A percentile compares a stretch with the other conserved stretches of the same genome.
phyloP scores from a whole-genome alignment of 208 protist genomes.

The Leishmania aethiopica region DNA sequence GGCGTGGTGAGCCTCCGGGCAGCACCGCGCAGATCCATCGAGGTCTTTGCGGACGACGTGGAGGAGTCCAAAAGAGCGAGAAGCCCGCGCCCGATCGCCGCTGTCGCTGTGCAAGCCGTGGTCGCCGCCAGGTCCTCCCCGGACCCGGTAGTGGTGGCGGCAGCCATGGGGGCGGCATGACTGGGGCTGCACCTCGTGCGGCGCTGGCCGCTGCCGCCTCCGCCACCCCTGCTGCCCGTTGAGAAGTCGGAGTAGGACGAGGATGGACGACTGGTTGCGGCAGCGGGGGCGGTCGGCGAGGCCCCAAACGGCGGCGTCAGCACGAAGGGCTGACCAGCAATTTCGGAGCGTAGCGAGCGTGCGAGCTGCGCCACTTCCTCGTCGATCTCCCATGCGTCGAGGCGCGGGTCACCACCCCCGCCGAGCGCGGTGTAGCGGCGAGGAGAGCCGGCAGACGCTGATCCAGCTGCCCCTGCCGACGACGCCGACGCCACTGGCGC shows the following conservation, averaged over 20 bases:
- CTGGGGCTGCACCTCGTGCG: background rate
- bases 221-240: background rate
- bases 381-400: background rate
- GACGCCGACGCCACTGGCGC: background rate
- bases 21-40: background rate
- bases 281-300: background rate
- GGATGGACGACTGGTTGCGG: background rate
- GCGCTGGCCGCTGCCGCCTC: background rate
- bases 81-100: no score
- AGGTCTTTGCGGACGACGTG: background rate
- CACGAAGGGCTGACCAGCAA: slow-evolving; percentile 29
- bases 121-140: background rate
- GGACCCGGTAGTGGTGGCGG: background rate
- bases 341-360: slow-evolving; percentile 29
- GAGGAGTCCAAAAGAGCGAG: background rate
- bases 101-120: background rate
- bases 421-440: background rate
- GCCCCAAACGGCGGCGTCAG: slow-evolving; percentile 5
- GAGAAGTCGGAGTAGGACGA: slow-evolving; percentile 4
- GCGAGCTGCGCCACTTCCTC: slow-evolving; percentile 29
- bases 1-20: background rate
- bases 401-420: background rate
- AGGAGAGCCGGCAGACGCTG: background rate
- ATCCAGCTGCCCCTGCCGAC: background rate
- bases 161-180: background rate